Evolutionary conservation across 1,284 basidiomycete genomes (phyloP).

Genomic region (Ceratorhiza oryzae-sativae): DNA sequence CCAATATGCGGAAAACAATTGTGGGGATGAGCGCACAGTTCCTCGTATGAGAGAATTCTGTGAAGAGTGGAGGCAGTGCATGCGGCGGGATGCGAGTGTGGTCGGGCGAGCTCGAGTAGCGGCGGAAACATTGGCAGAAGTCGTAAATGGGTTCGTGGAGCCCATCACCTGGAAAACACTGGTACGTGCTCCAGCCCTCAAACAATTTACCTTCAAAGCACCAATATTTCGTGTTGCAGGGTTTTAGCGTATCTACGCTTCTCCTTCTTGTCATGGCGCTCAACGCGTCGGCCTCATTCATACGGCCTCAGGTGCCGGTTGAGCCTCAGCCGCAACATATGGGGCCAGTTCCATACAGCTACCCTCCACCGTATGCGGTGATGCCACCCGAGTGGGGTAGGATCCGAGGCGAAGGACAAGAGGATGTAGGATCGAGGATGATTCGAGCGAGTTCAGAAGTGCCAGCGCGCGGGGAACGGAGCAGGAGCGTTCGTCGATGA

Average conservation of each 20-base stretch:
- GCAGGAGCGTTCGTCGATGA: constrained; percentile 23
- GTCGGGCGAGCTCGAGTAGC: constrained; percentile 89
- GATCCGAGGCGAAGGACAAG: constrained; percentile 21
- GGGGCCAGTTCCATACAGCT: background rate
- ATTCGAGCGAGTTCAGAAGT: constrained; percentile 25
- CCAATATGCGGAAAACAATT: constrained; percentile 83
- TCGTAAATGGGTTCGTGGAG: constrained; percentile 96
- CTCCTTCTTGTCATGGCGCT: constrained; percentile 82
- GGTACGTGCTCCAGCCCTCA: constrained; percentile 57
- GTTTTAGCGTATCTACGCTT: constrained; percentile 79
- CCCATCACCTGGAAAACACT: constrained; percentile 97
- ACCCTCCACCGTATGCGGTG: constrained; percentile 15
- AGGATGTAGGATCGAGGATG: constrained; percentile 1
- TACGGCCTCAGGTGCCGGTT: constrained; percentile 59
- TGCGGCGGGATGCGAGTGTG: constrained; percentile 90
- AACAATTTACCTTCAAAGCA: background rate
- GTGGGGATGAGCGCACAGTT: constrained; percentile 64
- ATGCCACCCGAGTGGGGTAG: constrained; percentile 32
- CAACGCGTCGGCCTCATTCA: constrained; percentile 80
- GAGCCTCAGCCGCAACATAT: background rate
- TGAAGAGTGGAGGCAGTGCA: constrained; percentile 91
- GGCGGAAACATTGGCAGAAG: constrained; percentile 94
- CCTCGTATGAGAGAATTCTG: constrained; percentile 88
- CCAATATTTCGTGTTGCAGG: constrained; percentile 54
- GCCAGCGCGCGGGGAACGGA: constrained; percentile 2